A percentile compares a stretch with the other conserved stretches of the same genome.
Conservation (phyloP, 768 basidiomycete genomes). For the Auriculariales sp. region DNA sequence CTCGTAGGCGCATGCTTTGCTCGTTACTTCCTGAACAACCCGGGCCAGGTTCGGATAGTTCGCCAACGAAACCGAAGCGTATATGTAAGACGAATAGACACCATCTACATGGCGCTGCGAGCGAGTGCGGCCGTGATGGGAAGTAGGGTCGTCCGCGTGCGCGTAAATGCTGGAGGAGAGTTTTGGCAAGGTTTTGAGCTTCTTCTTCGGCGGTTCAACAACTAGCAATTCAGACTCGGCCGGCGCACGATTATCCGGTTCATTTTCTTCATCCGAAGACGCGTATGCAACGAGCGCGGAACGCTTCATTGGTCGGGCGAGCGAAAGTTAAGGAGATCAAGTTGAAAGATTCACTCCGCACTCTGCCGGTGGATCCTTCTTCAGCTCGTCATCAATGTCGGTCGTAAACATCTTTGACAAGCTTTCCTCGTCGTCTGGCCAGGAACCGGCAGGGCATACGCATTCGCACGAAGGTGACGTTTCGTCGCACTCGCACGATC, state of each 20-base stretch:
- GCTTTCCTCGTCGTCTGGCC: constrained; percentile 24
- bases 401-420: constrained; percentile 58
- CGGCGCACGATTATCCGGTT: constrained; percentile 3
- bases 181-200: neutral
- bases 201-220: neutral
- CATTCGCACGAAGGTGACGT: constrained; percentile 40
- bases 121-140: constrained; percentile 75
- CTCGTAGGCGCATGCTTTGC: constrained; percentile 31
- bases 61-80: constrained; percentile 42
- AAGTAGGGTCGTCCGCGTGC: constrained; percentile 48
- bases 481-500: constrained; percentile 32
- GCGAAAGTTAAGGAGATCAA: too few species aligned
- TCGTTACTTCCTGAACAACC: constrained; percentile 24
- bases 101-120: constrained; percentile 72
- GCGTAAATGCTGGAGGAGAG: neutral
- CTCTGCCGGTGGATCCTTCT: neutral
- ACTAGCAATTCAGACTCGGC: neutral
- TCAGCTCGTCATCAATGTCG: neutral
- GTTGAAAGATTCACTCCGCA: neutral
- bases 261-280: constrained; percentile 33
- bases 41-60: constrained; percentile 15
- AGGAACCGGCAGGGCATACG: constrained; percentile 17
- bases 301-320: constrained; percentile 26
- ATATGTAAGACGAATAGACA: constrained; percentile 71
- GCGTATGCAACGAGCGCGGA: constrained; percentile 31